Conservation (phyloP, 2,329 filamentous ascomycete genomes). For the Trichoderma sp. region DNA sequence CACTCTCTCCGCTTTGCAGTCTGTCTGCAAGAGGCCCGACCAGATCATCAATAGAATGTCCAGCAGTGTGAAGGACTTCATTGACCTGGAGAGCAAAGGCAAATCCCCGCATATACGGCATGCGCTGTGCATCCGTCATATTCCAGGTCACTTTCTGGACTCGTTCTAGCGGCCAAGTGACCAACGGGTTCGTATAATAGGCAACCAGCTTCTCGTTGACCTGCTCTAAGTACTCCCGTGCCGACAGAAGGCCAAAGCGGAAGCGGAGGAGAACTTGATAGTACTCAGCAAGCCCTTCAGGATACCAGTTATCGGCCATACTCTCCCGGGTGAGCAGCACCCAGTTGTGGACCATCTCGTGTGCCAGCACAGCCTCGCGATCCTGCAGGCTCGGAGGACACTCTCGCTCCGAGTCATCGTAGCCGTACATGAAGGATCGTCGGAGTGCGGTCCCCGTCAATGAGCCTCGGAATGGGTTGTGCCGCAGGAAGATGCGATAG, state of each 20-base stretch:
- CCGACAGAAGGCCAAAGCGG: not conserved
- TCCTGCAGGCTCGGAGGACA: not conserved
- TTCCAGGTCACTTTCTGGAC: not conserved
- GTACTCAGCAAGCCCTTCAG: not conserved
- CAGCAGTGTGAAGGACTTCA: not conserved
- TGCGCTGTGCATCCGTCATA: not conserved
- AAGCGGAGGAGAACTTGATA: not conserved
- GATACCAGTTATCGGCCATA: not conserved
- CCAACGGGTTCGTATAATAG: not conserved
- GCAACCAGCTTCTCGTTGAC: not conserved
- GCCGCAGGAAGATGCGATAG: not conserved
- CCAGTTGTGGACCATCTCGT: not conserved
- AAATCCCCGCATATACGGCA: not conserved
- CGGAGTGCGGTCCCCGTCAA: not conserved
- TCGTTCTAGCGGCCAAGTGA: not conserved
- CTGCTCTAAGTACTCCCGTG: not conserved
- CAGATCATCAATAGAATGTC: not conserved
- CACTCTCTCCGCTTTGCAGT: not conserved
- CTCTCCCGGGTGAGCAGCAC: not conserved
- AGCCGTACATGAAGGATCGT: not conserved
- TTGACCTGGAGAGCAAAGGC: not conserved
- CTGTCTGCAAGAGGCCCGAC: not conserved
- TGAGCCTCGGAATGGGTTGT: not conserved
- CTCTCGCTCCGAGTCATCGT: not conserved
- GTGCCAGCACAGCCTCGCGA: not conserved